Evolutionary conservation across 1,139 yeast genomes (phyloP), one percentile per base, ranked within the genome.

Genomic region (Cylindricascospora bacillispora): DNA sequence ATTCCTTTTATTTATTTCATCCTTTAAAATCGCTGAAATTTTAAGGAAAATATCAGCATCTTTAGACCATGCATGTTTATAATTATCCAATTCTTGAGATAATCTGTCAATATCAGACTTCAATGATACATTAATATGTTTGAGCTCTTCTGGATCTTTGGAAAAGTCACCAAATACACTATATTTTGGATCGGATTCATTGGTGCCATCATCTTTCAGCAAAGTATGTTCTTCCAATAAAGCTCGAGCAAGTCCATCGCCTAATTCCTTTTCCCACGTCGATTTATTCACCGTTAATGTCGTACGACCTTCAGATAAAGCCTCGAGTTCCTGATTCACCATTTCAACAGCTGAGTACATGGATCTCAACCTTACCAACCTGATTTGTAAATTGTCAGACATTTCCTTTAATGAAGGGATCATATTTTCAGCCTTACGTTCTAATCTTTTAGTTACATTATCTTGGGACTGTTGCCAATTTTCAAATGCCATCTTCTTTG

Each of bases 251-350:
- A 46, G 29, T 1, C 36, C 39, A 10, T 30, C 24, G 11, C 52
- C 55, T 7, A 50, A 35, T 21, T 44, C 43, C 5, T 35, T 28
- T 22, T 42, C 49, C 56, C 56, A 52, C 23, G 46, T 48, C 18
- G 35, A 31, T 14, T 35, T 40, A 3, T 41, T 29, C 3, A 47
- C 41, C 11, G 43, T 35, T 18, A 51, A 30, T 18, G 34, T 39
- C 4, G 51, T 43, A 18, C 41, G 40, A 5, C 47, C 42, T 13
- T 35, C 40, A 11, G 44, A 36, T 24, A 52, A 32, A 15, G 34
- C 34, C 17, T 43, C 49, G 9, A 44, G 29, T 22, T 47, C 52
- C 6, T 35, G 32, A 31, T 51, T 49, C 3, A 45, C 38, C 15
- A 30, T 37, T n/a, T 33, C 27, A 13, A 51, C 44, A 14, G 40